These are phyloP conservation scores for Pugionium dolabratum DNA, from an alignment of 345 rosid genomes.

Conservation along the genomic window DNA sequence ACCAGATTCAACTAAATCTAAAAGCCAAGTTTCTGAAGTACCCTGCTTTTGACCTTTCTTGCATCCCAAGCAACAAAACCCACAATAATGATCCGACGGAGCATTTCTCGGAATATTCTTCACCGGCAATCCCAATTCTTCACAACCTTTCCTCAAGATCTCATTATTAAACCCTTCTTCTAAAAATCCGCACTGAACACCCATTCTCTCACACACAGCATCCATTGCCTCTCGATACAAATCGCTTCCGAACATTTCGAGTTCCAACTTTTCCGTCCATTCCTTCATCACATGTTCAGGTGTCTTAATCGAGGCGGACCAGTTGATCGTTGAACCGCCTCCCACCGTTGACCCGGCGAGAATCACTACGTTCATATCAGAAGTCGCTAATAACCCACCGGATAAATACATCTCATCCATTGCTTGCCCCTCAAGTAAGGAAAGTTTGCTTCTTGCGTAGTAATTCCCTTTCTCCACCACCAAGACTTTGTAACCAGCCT, in stretches of 20 bases:
- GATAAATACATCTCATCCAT: slow-evolving; percentile 74
- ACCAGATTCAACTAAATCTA: slow-evolving; percentile 69
- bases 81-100: slow-evolving; percentile 69
- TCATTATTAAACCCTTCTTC: slow-evolving; percentile 75
- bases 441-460: slow-evolving; percentile 61
- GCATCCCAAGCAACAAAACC: slow-evolving; percentile 86
- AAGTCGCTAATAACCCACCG: slow-evolving; percentile 58
- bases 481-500: slow-evolving; percentile 71
- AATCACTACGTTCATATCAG: slow-evolving; percentile 52
- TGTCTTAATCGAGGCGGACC: slow-evolving; percentile 80
- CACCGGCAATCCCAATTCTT: slow-evolving; percentile 64
- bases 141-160: slow-evolving; percentile 70
- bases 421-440: slow-evolving; percentile 72
- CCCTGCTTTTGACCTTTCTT: slow-evolving; percentile 77
- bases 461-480: slow-evolving; percentile 79
- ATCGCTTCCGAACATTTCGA: slow-evolving; percentile 59
- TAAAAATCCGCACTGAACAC: slow-evolving; percentile 60
- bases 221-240: slow-evolving; percentile 64
- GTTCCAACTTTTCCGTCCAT: slow-evolving; percentile 49
- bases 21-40: slow-evolving; percentile 82
- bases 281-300: slow-evolving; percentile 74
- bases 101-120: slow-evolving; percentile 65
- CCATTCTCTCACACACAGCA: slow-evolving; percentile 70
- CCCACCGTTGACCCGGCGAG: slow-evolving; percentile 88
- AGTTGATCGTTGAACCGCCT: slow-evolving; percentile 81